Evolutionary conservation across 106 monocot genomes (phyloP), one percentile per base, ranked within the genome.

Genomic region (Dactylorhiza incarnata): DNA sequence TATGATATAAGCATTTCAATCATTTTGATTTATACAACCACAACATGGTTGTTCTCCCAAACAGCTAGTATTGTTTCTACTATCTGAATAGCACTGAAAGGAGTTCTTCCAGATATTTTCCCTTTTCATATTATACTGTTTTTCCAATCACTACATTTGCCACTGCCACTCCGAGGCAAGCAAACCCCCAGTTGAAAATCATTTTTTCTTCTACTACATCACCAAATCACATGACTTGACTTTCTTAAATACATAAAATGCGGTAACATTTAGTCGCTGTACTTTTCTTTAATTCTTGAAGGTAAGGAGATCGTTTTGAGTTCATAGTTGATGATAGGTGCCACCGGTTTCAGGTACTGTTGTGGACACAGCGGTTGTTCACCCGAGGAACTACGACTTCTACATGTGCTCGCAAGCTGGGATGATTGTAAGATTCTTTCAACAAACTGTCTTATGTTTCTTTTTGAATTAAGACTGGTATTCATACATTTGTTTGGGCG

Each of bases 331-430:
- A 16, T 69, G 45, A 45, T 4, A 46, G 5, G 26, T 69, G 17
- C 16, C 7, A 10, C 45, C n/a, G 10, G 2, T 72, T 12, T 48
- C 84, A 94, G 91, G 91, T 49, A 94, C 88, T 77, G 84, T 91
- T 13, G 91, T 91, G 9, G 91, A 94, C 48, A 84, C 80, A 17
- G 76, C 65, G 49, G 76, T 94, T 50, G 91, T 91, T 48, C 94
- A 94, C 62, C 91, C 91, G 16, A 91, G 74, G n/a, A 82, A 89
- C 55, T 89, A 87, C 48, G 91, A 94, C 67, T 94, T 94, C 83
- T 94, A 75, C 78, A 91, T 94, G 91, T 91, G 85, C 69, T 83
- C 91, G 46, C 91, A 94, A 25, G 87, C 82, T 37, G 94, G 91
- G 82, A 89, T 81, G 71, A 91, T 89, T 48, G 91, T 94, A 89